Percentiles rank a stretch among this genome's conserved stretches.
Conservation (phyloP, 768 basidiomycete species). For the Mycena alexandri region DNA sequence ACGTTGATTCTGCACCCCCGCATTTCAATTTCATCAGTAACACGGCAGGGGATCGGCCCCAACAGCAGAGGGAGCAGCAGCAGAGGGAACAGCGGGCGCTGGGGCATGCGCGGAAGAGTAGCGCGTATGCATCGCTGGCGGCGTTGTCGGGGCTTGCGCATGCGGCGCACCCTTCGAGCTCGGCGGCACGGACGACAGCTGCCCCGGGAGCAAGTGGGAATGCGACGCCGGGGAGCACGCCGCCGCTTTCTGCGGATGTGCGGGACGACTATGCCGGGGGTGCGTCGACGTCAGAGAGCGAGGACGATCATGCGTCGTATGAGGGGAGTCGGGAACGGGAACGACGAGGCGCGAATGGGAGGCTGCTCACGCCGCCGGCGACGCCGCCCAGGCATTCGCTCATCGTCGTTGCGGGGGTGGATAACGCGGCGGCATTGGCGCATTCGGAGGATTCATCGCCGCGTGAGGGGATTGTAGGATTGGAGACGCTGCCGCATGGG, state of each 20-base stretch:
- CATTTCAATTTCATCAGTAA: too few relatives aligned
- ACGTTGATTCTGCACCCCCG: background rate
- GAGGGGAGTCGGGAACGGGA: slow-evolving; percentile 39
- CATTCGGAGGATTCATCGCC: background rate
- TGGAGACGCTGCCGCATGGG: background rate
- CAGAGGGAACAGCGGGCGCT: background rate
- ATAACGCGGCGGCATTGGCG: slow-evolving; percentile 29
- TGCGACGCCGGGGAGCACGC: slow-evolving; percentile 37
- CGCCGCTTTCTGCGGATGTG: slow-evolving; percentile 34
- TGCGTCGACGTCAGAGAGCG: slow-evolving; percentile 10
- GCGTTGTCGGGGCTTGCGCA: too few relatives aligned
- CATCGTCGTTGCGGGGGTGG: slow-evolving; percentile 40
- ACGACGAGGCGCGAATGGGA: slow-evolving; percentile 21
- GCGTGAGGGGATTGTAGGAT: too few relatives aligned
- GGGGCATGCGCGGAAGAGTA: slow-evolving; percentile 37
- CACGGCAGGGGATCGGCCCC: background rate
- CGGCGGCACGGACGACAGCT: background rate
- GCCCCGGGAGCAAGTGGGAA: background rate
- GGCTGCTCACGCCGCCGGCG: slow-evolving; percentile 42
- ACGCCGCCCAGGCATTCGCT: slow-evolving; percentile 45
- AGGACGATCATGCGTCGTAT: slow-evolving; percentile 41
- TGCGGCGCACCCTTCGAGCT: too few relatives aligned
- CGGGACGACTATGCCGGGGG: slow-evolving; percentile 6
- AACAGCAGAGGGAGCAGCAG: slow-evolving; percentile 1
- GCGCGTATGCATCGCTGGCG: too few relatives aligned